Evolutionary conservation across 2,329 filamentous ascomycete species (phyloP).

Genomic region (Chrysoporthe austroafricana): DNA sequence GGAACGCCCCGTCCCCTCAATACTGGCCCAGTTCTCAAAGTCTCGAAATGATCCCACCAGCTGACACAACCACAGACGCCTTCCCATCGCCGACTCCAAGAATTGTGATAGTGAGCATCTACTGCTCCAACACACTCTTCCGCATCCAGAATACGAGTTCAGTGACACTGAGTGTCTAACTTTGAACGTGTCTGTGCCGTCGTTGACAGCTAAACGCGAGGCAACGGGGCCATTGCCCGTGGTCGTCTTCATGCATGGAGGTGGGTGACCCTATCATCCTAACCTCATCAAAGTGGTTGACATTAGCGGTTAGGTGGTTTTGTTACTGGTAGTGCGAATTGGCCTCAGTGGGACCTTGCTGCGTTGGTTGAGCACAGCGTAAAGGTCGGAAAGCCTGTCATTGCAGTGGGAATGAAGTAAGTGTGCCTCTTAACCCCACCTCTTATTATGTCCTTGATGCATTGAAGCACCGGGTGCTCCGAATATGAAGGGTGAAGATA

Average conservation of each 20-base stretch:
- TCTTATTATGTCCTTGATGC: background rate
- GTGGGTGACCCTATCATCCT: slow-evolving; percentile 30
- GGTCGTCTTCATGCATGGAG: slow-evolving; percentile 57
- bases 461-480: background rate
- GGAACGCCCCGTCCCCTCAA: background rate
- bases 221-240: slow-evolving; percentile 47
- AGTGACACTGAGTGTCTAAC: slow-evolving; percentile 56
- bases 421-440: slow-evolving; percentile 12
- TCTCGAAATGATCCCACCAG: too few relatives aligned
- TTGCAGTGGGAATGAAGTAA: slow-evolving; percentile 51
- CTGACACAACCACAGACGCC: slow-evolving; percentile 34
- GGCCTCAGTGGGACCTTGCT: slow-evolving; percentile 54
- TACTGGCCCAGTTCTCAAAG: too few relatives aligned
- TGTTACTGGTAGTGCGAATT: slow-evolving; percentile 52
- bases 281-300: background rate
- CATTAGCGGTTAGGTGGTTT: slow-evolving; percentile 40
- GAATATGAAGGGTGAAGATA: background rate
- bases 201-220: slow-evolving; percentile 16
- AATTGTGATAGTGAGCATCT: slow-evolving; percentile 50
- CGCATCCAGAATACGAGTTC: slow-evolving; percentile 42
- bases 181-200: slow-evolving; percentile 54
- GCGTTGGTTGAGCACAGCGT: slow-evolving; percentile 49
- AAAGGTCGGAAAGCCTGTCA: slow-evolving; percentile 48
- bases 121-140: slow-evolving; percentile 52
- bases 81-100: slow-evolving; percentile 43